Base-by-base conservation (phyloP, 2,329 filamentous ascomycete species). In the Colletotrichum sp. region DNA sequence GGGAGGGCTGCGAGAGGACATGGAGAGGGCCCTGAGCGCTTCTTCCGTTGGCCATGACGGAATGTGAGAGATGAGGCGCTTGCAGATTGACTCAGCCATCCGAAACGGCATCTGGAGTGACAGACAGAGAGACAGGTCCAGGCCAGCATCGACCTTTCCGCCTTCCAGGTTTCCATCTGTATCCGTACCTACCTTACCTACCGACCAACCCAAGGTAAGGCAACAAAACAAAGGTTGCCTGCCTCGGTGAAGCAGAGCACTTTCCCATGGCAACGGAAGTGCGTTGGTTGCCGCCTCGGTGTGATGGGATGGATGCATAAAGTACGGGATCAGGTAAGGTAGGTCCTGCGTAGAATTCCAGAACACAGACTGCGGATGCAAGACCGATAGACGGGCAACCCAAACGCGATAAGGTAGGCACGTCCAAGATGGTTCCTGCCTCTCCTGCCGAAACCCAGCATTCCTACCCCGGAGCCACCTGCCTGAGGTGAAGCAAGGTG, bases 21-120 rank as follows among this genome's bases (percentile, higher is more conserved):
- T n/a, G 9, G 43, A 21, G 65, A 52, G 65, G 24, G 55, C 24
- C 24, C 24, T 69, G 67, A 60, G 55, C n/a, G 30, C 34, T 21
- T 26, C 34, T 52, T 24, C 21, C 36, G 34, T n/a, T 48, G 39
- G 55, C 36, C 39, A 64, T 70, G 71, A 48, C 21, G 65, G 66
- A 73, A 70, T 73, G 21, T 28, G 66, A 70, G 55, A 73, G 36
- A 15, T 73, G 71, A 73, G 30, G 66, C 71, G 59, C 59, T 57
- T 70, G 57, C 43, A 59, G 60, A 52, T 70, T 57, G 66, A 70
- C 66, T 70, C 65, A 21, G 30, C 63, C 66, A 21, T 43, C 68
- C 48, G 30, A 48, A 43, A 48, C 36, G 34, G 39, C 39, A n/a
- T 52, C 18, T 67, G 28, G 36, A n/a, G 34, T 48, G 48, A 21